Evolutionary conservation across 176 grass and related monocot species (phyloP).

Genomic region (Bothriochloa decipiens): DNA sequence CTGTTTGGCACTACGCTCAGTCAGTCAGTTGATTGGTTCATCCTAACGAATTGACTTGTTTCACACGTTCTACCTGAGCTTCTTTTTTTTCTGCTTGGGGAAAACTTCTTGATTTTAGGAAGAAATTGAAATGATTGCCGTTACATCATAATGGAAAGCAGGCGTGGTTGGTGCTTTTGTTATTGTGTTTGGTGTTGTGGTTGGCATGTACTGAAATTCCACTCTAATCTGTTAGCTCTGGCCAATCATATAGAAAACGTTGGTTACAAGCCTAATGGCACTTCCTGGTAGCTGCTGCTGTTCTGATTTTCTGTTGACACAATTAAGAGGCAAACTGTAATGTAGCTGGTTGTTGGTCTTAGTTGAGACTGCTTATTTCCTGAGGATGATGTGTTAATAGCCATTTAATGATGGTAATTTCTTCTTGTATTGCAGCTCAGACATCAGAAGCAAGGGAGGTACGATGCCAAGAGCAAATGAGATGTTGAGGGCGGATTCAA

Average conservation of each 20-base stretch:
- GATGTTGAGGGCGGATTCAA: constrained; percentile 40
- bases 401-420: not conserved
- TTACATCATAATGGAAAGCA: constrained; percentile 9
- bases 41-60: constrained; percentile 10
- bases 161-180: constrained; percentile 36
- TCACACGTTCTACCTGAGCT: not conserved
- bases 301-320: not conserved
- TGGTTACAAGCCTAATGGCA: not conserved
- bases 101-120: constrained; percentile 2
- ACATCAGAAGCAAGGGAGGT: not conserved
- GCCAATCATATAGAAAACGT: constrained; percentile 1
- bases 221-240: constrained; percentile 27
- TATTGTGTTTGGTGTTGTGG: constrained; percentile 38
- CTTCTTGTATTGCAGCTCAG: constrained; percentile 17
- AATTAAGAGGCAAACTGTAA: not conserved
- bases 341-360: constrained; percentile 4
- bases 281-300: constrained; percentile 8
- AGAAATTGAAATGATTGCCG: not conserved
- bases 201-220: constrained; percentile 34
- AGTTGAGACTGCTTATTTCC: constrained; percentile 34
- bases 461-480: constrained; percentile 55
- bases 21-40: not conserved
- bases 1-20: not conserved
- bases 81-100: not conserved
- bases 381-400: not conserved